Base-by-base conservation (phyloP, 73 alveolate genomes). In the Paramecium bursaria region DNA sequence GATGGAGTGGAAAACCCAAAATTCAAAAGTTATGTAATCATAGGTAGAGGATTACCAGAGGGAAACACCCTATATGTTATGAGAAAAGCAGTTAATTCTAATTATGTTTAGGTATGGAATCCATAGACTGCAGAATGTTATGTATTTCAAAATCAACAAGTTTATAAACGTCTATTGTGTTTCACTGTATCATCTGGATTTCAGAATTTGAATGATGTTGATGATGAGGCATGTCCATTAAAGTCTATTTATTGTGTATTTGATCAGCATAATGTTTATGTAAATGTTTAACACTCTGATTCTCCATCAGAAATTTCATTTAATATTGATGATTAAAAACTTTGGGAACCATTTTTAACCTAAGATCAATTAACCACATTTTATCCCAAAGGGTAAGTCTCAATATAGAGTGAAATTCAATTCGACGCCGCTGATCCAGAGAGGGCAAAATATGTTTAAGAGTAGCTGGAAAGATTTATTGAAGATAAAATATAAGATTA, bases 11-110 rank as follows among this genome's bases (percentile, higher is more conserved):
- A 39, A 13, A 14, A 46, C 52, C 86, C 87, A 67, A 88, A 92
- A 60, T 89, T 90, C 3, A 90, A 92, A 48, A 92, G 96, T 73
- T 97, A 95, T 90, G 86, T 97, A 15, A 91, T 94, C 7, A 48
- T 97, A 17, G 99, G 99, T n/a, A 93, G 88, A 54, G 99, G 98
- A n/a, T 93, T 93, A 46, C 99, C 99, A 11, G 99, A 97, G 86
- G 99, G 99, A 26, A 94, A 94, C 49, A 95, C 99, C 4, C 88
- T 92, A 13, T 97, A 97, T 91, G 99, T 97, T 2, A 86, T 97
- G 90, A 88, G 99, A 75, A 85, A 96, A 82, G 60, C 89, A 11
- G 54, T 75, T 1, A 90, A 86, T 51, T 89, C 77, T 46, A 92
- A 94, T 76, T 95, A 93, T 80, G 97, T 96, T 4, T 99, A 97